Base-by-base conservation (phyloP, 2,329 filamentous ascomycete species). In the Diaporthe nobilis region DNA sequence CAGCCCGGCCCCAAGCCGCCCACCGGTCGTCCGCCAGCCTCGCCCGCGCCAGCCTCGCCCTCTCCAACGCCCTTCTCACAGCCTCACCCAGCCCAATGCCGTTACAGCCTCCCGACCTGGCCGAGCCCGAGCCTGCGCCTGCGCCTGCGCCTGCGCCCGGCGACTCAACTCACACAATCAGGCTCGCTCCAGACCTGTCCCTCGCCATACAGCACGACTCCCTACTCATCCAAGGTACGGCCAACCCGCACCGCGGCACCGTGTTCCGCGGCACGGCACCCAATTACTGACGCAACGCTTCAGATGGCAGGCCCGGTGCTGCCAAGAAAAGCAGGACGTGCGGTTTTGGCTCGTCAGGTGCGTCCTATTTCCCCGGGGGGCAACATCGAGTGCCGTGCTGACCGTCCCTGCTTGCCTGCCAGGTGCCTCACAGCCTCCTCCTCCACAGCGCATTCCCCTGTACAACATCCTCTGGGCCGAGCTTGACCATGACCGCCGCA, bases 391-490 rank as follows among this genome's bases (percentile, higher is more conserved):
- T 34, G 7, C 70, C 22, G 31, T 39, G 63, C 63, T 51, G 20
- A 68, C 44, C 12, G 57, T 44, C 44, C 55, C 55, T 13, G 51
- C n/a, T 39, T 44, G 15, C 67, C 22, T 63, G 71, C 63, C 22
- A 76, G 74, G 61, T 42, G 9, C 74, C 51, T 25, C 71, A 31
- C 61, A 44, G 15, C 42, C 67, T 17, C 47, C 73, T 12, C 81
- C 79, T 15, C 78, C 82, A 31, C 77, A 37, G 34, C 80, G 80
- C 7, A 93, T 98, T 42, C 92, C 94, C 2, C 93, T 95, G 77
- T 96, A 94, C 86, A 94, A 98, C 82, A 86, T 98, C 77, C 91
- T 98, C 67, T 97, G 95, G 93, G 94, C 93, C 53, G 92, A 94
- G 78, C 82, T 93, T 39, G 73, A 76, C 53, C 71, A 70, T 58